These are phyloP conservation scores for Postia placenta DNA, from an alignment of 768 basidiomycete genomes.

Conservation along the genomic window DNA sequence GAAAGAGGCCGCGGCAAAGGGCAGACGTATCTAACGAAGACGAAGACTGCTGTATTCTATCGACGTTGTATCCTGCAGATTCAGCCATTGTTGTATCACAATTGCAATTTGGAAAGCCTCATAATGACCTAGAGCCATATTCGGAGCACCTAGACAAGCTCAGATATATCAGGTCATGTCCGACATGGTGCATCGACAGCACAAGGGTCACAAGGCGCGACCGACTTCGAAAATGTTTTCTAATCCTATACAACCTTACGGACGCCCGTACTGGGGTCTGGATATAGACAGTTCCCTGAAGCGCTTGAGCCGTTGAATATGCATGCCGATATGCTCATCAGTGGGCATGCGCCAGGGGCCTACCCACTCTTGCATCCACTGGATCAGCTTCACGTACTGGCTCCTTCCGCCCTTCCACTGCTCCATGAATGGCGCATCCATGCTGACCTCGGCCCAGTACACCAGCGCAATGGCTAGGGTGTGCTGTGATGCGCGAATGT, in stretches of 20 bases:
- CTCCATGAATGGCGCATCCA: slow-evolving; percentile 56
- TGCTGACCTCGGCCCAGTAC: slow-evolving; percentile 67
- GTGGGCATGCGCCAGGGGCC: slow-evolving; percentile 40
- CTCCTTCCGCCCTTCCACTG: slow-evolving; percentile 24
- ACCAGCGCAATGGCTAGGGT: slow-evolving; percentile 60
- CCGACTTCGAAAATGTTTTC: no score
- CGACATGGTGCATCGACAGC: no score
- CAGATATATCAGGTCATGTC: no score
- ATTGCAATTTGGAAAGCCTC: no score
- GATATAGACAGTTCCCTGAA: neutral
- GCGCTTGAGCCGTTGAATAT: slow-evolving; percentile 5
- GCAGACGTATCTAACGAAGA: slow-evolving; percentile 8
- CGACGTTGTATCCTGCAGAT: no score
- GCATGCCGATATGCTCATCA: slow-evolving; percentile 29
- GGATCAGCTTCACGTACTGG: slow-evolving; percentile 35
- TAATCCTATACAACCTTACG: no score
- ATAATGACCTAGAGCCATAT: no score
- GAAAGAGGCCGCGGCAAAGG: slow-evolving; percentile 22
- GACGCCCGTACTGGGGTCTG: no score
- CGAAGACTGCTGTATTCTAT: no score
- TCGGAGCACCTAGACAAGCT: no score
- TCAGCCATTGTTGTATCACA: no score
- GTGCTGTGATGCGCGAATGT: slow-evolving; percentile 42
- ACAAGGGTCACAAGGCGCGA: no score
- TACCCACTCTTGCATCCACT: slow-evolving; percentile 57